These are phyloP conservation scores for Botrytis aclada DNA, from an alignment of 2,329 filamentous ascomycete genomes.

Conservation along the genomic window DNA sequence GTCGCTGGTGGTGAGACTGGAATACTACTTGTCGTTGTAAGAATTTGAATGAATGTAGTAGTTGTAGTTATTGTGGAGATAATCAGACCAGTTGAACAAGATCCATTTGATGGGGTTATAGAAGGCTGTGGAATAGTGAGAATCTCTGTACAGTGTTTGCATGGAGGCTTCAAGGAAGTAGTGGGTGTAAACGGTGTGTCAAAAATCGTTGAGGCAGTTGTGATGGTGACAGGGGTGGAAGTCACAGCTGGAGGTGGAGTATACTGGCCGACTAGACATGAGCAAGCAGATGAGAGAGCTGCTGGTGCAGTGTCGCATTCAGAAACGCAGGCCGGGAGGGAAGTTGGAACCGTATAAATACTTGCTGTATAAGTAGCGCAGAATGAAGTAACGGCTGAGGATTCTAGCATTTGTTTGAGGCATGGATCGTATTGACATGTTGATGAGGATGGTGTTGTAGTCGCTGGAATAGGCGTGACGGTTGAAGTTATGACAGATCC, in stretches of 20 bases:
- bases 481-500: conserved; percentile 1
- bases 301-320: not conserved
- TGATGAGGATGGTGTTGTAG: not conserved
- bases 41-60: conserved; percentile 7
- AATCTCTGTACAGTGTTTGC: not conserved
- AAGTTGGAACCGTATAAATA: not conserved
- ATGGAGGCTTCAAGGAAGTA: not conserved
- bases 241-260: not conserved
- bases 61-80: conserved; percentile 9
- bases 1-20: not conserved
- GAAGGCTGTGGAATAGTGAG: not conserved
- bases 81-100: not conserved
- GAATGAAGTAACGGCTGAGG: not conserved
- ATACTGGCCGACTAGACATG: not conserved
- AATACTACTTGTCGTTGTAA: not conserved
- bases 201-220: not conserved
- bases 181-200: not conserved
- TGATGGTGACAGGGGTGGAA: not conserved
- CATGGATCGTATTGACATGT: not conserved
- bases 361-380: not conserved
- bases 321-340: not conserved
- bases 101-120: not conserved
- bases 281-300: not conserved
- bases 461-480: not conserved
- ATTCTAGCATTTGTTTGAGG: not conserved